These are phyloP conservation scores for Teunomyces barrocoloradensis DNA, from an alignment of 805 yeast species.

Conservation along the genomic window DNA sequence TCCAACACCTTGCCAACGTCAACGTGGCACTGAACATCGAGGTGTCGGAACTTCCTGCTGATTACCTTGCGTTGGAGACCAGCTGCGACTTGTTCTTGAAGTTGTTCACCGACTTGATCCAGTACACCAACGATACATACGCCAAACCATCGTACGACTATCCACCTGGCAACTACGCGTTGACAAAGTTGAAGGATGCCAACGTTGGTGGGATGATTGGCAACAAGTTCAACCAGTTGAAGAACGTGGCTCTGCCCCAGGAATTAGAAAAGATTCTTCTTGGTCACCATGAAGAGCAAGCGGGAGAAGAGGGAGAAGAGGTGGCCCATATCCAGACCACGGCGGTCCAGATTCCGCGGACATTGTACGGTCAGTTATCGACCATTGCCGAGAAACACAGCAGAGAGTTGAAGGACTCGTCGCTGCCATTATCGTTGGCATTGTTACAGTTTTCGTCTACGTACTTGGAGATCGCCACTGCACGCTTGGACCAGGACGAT, in stretches of 20 bases:
- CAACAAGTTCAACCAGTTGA: conserved; percentile 56
- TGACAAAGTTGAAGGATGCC: conserved; percentile 60
- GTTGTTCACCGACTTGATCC: conserved; percentile 52
- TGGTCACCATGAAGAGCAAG: conserved; percentile 18
- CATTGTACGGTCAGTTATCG: conserved; percentile 69
- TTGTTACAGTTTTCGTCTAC: conserved; percentile 53
- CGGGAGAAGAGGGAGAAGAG: conserved; percentile 8
- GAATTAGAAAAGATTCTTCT: conserved; percentile 60
- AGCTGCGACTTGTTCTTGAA: conserved; percentile 63
- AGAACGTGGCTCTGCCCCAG: conserved; percentile 62
- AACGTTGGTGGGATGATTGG: conserved; percentile 58
- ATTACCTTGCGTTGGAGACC: conserved; percentile 64
- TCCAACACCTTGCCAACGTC: conserved; percentile 32
- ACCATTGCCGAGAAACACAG: conserved; percentile 53
- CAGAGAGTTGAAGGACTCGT: conserved; percentile 44
- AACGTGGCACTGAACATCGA: conserved; percentile 45
- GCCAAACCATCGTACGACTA: conserved; percentile 77
- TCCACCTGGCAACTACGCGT: conserved; percentile 59
- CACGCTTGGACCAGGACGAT: conserved; percentile 68
- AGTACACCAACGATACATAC: conserved; percentile 50
- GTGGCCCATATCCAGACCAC: conserved; percentile 30
- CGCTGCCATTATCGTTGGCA: conserved; percentile 51
- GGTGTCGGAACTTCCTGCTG: conserved; percentile 71
- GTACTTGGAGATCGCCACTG: conserved; percentile 62
- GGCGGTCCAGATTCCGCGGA: conserved; percentile 53